Evolutionary conservation across 2,329 filamentous ascomycete genomes (phyloP).

Genomic region (Fusarium xylarioides): DNA sequence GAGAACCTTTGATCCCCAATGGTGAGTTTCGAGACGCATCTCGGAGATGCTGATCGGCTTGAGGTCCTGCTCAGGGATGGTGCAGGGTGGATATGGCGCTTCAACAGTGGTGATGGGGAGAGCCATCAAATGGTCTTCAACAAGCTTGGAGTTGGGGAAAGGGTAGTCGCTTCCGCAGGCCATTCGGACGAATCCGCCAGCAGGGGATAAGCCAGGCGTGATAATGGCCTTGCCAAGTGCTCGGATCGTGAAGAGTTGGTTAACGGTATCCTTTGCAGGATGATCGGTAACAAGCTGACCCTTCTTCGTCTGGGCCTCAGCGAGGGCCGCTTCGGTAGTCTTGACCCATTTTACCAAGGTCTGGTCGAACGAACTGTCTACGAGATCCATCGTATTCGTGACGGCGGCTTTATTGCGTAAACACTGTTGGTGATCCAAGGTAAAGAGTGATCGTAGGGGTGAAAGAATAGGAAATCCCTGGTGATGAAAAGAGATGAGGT

Average conservation of each 20-base stretch:
- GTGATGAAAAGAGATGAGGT: background rate
- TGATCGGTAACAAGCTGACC: background rate
- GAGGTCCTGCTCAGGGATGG: background rate
- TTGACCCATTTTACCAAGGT: background rate
- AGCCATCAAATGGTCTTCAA: background rate
- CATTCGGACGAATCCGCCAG: background rate
- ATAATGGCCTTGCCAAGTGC: background rate
- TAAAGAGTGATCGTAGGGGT: background rate
- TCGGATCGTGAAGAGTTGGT: background rate
- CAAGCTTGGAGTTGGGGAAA: background rate
- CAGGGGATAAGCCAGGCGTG: background rate
- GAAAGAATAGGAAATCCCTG: background rate
- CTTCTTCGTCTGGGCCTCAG: background rate
- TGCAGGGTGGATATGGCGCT: background rate
- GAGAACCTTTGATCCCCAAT: background rate
- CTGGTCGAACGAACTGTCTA: fast-evolving
- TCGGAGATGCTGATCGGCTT: background rate
- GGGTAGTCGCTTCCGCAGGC: background rate
- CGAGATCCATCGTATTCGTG: background rate
- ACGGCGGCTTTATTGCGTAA: fast-evolving
- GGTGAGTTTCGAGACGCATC: background rate
- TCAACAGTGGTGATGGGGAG: background rate
- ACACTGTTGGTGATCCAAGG: fast-evolving
- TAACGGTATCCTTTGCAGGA: background rate
- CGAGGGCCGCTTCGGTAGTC: background rate